Base-by-base conservation (phyloP, 371 early-diverging fungal species). In the Mucor circinelloides region DNA sequence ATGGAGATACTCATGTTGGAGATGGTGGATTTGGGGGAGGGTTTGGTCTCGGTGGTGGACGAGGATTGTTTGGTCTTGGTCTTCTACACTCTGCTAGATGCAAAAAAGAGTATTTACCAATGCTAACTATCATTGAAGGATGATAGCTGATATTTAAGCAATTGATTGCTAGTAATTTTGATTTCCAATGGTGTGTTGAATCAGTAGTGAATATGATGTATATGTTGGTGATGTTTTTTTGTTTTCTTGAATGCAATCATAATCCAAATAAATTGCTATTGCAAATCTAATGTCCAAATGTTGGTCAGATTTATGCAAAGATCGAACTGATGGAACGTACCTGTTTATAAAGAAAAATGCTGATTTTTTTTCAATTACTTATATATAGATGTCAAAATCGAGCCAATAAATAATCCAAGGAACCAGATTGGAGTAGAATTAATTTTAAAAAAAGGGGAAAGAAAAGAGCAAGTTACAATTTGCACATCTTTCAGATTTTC, bases 61-160 rank as follows among this genome's bases (percentile, higher is more conserved):
- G 54, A 30, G 68, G 68, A 25, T 67, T 56, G 21, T 50, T 44
- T 27, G 68, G 68, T 13, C 68, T 67, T 55, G 68, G 68, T 48
- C 68, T 61, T 62, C 68, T 67, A 25, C n/a, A 57, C 46, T 62
- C 36, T 31, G 25, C 30, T 21, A 44, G 21, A 57, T 31, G 32
- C 10, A 52, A 21, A 34, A 21, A 50, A 32, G 31, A 62, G 36
- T n/a, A n/a, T 15, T 12, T 50, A 30, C 40, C 48, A 38, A n/a
- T 12, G 7, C 21, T 19, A 6, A 32, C 17, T 27, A 21, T 30
- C 31, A 61, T 61, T 32, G 27, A 42, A 5, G 9, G 27, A 27
- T 52, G 25, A 12, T 48, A 48, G 48, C 23, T 48, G 10, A 48
- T 48, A 21, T 15, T 27, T 15, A 27, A 52, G 52, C 52, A 52